Base-by-base conservation (phyloP, 108 stramenopile genomes). In the Cyclotella atomus region DNA sequence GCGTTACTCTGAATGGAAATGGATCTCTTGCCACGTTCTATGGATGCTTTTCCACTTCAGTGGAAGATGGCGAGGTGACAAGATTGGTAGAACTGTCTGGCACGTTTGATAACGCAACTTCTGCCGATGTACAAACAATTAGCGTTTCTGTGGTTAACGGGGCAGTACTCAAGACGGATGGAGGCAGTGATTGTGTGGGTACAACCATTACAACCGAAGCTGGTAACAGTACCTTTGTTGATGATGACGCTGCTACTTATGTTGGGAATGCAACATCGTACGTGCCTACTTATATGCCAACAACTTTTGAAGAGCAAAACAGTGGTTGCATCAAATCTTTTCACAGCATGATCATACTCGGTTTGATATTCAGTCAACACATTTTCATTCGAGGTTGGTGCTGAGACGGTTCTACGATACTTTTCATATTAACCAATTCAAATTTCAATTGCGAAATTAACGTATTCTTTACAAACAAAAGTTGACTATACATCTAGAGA, bases 251-350 rank as follows among this genome's bases (percentile, higher is more conserved):
- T 41, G 38, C 38, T 41, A 12, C 7, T 9, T 41, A 7, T 9
- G 38, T 7, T 7, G 38, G 38, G 7, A 41, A 41, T 41, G 38
- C 7, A 41, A 41, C 38, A 9, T 41, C 38, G n/a, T 49, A 49
- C 47, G 16, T n/a, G n/a, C 47, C 47, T 17, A 49, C 47, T n/a
- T 49, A 17, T 17, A 49, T 49, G 57, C 57, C 57, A 35, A 59
- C 30, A 35, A 27, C 23, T 41, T 41, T 41, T 7, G 38, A 12
- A n/a, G n/a, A n/a, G n/a, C n/a, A n/a, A n/a, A n/a, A n/a, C n/a
- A n/a, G n/a, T n/a, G n/a, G n/a, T n/a, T n/a, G n/a, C n/a, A n/a
- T n/a, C n/a, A n/a, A n/a, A n/a, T n/a, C n/a, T n/a, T n/a, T n/a
- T n/a, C n/a, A n/a, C n/a, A n/a, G n/a, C n/a, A n/a, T n/a, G n/a